A percentile compares a stretch with the other conserved stretches of the same genome.
phyloP scores from a whole-genome alignment of 805 yeast species.

The Wickerhamiella allomyrinae region DNA sequence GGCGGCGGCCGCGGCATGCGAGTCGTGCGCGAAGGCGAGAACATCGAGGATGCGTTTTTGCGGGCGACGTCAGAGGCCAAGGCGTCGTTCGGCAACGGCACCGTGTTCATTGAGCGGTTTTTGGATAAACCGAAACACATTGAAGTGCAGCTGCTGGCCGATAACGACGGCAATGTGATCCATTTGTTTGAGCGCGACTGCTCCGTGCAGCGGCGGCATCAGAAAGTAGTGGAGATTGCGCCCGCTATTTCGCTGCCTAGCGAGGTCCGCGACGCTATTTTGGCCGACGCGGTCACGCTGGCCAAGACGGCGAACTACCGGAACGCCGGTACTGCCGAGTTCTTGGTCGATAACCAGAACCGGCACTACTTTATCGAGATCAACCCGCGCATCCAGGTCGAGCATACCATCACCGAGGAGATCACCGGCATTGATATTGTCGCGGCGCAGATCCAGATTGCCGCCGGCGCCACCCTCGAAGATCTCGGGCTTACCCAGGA shows the following conservation, averaged over 20 bases:
- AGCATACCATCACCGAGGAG: constrained; percentile 97
- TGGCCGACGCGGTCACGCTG: constrained; percentile 86
- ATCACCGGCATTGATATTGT: constrained; percentile 96
- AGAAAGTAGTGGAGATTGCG: constrained; percentile 95
- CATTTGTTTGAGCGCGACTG: constrained; percentile 97
- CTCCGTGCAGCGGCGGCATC: constrained; percentile 99
- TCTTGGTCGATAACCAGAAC: constrained; percentile 81
- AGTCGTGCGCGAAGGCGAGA: constrained; percentile 94
- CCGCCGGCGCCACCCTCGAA: constrained; percentile 90
- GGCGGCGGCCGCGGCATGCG: constrained; percentile 99
- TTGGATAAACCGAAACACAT: constrained; percentile 93
- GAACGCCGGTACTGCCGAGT: constrained; percentile 98
- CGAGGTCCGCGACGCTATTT: constrained; percentile 76
- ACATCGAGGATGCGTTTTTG: constrained; percentile 75
- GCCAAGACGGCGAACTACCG: constrained; percentile 81
- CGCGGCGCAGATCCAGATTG: constrained; percentile 97
- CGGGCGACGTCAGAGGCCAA: constrained; percentile 92
- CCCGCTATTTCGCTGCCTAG: constrained; percentile 86
- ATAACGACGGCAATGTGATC: constrained; percentile 83
- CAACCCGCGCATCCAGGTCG: constrained; percentile 96
- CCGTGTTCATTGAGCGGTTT: constrained; percentile 94
- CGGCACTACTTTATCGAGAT: constrained; percentile 96
- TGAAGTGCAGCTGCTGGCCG: constrained; percentile 93
- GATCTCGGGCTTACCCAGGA: constrained; percentile 90
- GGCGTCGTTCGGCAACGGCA: constrained; percentile 95